These are phyloP conservation scores for Solanum arcanum DNA, from an alignment of 257 asterid genomes.

Conservation along the genomic window DNA sequence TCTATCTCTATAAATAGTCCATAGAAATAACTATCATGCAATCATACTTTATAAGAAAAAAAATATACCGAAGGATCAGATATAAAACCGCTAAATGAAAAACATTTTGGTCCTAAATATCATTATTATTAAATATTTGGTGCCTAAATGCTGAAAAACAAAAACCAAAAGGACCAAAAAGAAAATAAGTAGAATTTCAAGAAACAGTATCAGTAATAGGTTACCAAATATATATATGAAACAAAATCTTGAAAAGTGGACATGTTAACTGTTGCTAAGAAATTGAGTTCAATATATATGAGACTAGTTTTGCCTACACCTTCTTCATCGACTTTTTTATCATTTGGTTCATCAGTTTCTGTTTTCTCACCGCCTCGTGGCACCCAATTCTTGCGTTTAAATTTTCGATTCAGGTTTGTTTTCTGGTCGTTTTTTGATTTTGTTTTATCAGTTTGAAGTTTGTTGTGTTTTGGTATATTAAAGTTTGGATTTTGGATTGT, in stretches of 20 bases:
- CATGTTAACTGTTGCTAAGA: neutral
- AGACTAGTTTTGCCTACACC: constrained; percentile 11
- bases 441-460: neutral
- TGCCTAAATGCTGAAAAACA: neutral
- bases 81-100: too few relatives aligned
- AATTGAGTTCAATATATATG: constrained; percentile 6
- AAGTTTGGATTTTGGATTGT: neutral
- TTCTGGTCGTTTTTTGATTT: neutral
- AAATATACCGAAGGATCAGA: too few relatives aligned
- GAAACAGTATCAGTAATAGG: neutral
- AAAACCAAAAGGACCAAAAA: neutral
- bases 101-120: neutral
- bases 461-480: neutral
- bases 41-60: too few relatives aligned
- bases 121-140: neutral
- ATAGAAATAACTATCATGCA: too few relatives aligned
- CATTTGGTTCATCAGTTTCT: neutral
- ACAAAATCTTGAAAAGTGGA: neutral
- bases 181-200: neutral
- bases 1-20: too few relatives aligned
- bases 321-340: neutral
- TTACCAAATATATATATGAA: neutral
- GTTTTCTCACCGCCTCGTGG: constrained; percentile 2
- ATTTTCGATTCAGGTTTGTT: constrained; percentile 25
- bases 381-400: constrained; percentile 10